Percentiles rank a stretch among this genome's conserved stretches.
Conservation (phyloP, 2,329 filamentous ascomycete genomes). For the Xylariaceae sp. region DNA sequence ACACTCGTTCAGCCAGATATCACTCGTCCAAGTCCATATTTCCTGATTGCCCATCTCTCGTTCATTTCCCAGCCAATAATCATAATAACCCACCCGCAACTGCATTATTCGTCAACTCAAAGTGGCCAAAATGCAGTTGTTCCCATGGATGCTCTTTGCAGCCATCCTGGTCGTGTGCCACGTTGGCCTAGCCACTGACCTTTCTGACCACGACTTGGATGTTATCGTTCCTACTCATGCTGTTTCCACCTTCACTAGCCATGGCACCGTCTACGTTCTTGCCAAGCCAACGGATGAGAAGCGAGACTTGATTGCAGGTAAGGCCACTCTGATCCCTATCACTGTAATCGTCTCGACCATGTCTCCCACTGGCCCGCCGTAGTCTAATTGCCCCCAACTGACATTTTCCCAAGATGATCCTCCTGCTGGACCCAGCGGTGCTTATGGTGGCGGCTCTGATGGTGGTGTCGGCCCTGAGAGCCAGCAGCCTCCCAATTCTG, state of each 20-base stretch:
- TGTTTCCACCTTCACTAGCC: conserved; percentile 8
- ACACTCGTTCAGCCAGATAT: too few species aligned
- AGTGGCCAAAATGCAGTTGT: conserved; percentile 7
- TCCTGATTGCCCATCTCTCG: conserved; percentile 4
- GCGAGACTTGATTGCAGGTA: too few species aligned
- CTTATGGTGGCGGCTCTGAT: conserved; percentile 11
- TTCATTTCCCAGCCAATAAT: conserved; percentile 2
- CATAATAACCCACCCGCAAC: background rate
- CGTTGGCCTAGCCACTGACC: conserved; percentile 5
- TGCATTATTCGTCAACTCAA: background rate
- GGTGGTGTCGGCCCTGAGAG: conserved; percentile 12
- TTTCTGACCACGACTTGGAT: background rate
- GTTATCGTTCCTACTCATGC: conserved; percentile 13
- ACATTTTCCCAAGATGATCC: conserved; percentile 2
- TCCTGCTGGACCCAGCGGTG: conserved; percentile 8
- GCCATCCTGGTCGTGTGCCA: conserved; percentile 21
- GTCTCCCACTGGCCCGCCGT: too few species aligned
- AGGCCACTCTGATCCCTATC: too few species aligned
- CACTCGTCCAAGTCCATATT: background rate
- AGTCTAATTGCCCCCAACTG: background rate
- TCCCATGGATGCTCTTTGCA: conserved; percentile 13
- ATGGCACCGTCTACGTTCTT: too few species aligned
- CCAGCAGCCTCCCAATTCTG: conserved; percentile 10
- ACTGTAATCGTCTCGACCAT: too few species aligned
- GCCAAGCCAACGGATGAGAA: too few species aligned